Evolutionary conservation across 2,329 filamentous ascomycete genomes (phyloP).

Genomic region (Ambrosiella beaveri): DNA sequence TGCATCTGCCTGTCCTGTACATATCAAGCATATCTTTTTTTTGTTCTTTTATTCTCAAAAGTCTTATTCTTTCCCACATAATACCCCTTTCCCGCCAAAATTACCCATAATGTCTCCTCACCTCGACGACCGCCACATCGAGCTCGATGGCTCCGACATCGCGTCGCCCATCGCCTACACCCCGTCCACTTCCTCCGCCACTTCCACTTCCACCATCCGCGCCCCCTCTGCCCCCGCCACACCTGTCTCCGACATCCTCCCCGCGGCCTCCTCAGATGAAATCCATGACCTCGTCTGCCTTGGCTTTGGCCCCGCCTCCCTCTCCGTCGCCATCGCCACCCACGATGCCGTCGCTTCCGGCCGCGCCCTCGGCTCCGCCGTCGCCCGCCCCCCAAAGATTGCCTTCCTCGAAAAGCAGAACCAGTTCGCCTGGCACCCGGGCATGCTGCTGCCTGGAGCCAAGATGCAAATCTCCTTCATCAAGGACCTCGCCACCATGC

Average conservation of each 20-base stretch:
- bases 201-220: not conserved
- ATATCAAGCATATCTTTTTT: not conserved
- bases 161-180: conserved; percentile 9
- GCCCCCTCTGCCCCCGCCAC: not conserved
- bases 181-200: conserved; percentile 4
- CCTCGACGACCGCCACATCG: conserved; percentile 11
- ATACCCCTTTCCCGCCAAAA: not conserved
- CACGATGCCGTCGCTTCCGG: conserved; percentile 54
- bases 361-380: conserved; percentile 19
- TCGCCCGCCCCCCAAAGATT: conserved; percentile 43
- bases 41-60: not conserved
- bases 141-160: conserved; percentile 5
- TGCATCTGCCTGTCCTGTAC: not conserved
- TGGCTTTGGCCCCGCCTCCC: conserved; percentile 80
- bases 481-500: conserved; percentile 82
- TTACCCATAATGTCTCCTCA: conserved; percentile 15
- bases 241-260: conserved; percentile 22
- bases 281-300: conserved; percentile 77
- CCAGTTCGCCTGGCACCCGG: conserved; percentile 79
- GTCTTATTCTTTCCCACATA: not conserved
- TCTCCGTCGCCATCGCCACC: conserved; percentile 76
- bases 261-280: conserved; percentile 38
- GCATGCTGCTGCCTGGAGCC: conserved; percentile 83
- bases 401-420: conserved; percentile 76
- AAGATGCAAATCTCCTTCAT: conserved; percentile 98